Conservation (phyloP, 371 early-diverging fungal genomes). For the Mucor mucedo region DNA sequence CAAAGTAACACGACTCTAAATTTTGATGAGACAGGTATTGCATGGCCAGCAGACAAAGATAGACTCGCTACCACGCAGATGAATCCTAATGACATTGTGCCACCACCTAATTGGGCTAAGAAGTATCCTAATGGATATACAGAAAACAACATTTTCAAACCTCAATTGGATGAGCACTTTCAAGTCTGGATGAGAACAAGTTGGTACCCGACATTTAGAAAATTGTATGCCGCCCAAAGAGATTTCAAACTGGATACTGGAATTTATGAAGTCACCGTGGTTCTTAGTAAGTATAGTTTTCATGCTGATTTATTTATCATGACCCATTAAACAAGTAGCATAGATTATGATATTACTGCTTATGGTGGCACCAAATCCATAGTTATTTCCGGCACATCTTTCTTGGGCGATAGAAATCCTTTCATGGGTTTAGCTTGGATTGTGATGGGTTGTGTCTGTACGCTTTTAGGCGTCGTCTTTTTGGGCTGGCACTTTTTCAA, state of each 20-base stretch:
- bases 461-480: slow-evolving; percentile 87
- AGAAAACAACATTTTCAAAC: slow-evolving; percentile 57
- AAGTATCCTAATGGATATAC: slow-evolving; percentile 56
- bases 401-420: slow-evolving; percentile 94
- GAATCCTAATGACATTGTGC: slow-evolving; percentile 45
- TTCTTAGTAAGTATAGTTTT: slow-evolving; percentile 46
- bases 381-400: slow-evolving; percentile 92
- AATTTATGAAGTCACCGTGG: slow-evolving; percentile 60
- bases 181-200: slow-evolving; percentile 96
- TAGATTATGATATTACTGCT: slow-evolving; percentile 81
- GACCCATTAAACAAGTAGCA: too few relatives aligned
- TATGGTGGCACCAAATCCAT: slow-evolving; percentile 95
- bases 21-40: slow-evolving; percentile 70
- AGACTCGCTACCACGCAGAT: slow-evolving; percentile 60
- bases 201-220: slow-evolving; percentile 90
- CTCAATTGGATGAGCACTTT: slow-evolving; percentile 79
- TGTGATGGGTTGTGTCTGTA: slow-evolving; percentile 86
- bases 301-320: too few relatives aligned
- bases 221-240: slow-evolving; percentile 78
- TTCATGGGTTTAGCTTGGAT: slow-evolving; percentile 96
- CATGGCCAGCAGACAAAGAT: slow-evolving; percentile 81
- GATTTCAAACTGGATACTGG: slow-evolving; percentile 57
- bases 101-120: slow-evolving; percentile 72
- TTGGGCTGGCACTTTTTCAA: slow-evolving; percentile 88
- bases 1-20: slow-evolving; percentile 31